Percentiles rank a stretch among this genome's conserved stretches.
phyloP scores from a whole-genome alignment of 352 stramenopile genomes.

The Pythium phragmiticola region DNA sequence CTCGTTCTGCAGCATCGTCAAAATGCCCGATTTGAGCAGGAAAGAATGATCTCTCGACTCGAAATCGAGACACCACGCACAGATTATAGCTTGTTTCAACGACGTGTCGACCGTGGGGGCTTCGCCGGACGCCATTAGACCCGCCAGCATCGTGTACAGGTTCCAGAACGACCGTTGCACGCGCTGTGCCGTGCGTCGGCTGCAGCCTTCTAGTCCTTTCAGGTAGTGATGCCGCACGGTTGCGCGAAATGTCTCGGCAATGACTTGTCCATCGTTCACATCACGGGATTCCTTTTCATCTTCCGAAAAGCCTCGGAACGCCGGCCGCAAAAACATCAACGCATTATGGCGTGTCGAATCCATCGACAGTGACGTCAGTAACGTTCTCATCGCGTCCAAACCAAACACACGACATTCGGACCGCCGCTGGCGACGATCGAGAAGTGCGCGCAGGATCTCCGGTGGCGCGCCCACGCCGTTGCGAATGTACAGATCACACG shows the following conservation, averaged over 20 bases:
- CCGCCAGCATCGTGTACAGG: slow-evolving; percentile 69
- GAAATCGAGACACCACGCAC: slow-evolving; percentile 82
- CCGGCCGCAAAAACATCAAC: slow-evolving; percentile 80
- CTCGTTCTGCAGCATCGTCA: slow-evolving; percentile 66
- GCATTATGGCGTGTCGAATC: slow-evolving; percentile 74
- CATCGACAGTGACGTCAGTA: slow-evolving; percentile 71
- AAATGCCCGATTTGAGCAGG: slow-evolving; percentile 74
- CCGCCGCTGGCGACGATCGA: slow-evolving; percentile 71
- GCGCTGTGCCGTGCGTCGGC: slow-evolving; percentile 48
- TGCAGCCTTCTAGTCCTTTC: slow-evolving; percentile 85
- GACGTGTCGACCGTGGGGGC: slow-evolving; percentile 45
- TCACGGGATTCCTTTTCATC: slow-evolving; percentile 82
- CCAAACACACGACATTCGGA: slow-evolving; percentile 78
- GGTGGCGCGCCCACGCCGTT: slow-evolving; percentile 78
- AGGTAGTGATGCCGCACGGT: slow-evolving; percentile 86
- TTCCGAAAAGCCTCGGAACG: slow-evolving; percentile 83
- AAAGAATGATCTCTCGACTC: slow-evolving; percentile 81
- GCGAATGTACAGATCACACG: slow-evolving; percentile 86
- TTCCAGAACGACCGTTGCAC: slow-evolving; percentile 73
- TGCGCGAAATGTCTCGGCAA: slow-evolving; percentile 80
- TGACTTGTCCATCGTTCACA: slow-evolving; percentile 68
- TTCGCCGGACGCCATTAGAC: slow-evolving; percentile 40
- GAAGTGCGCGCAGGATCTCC: slow-evolving; percentile 63
- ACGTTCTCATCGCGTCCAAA: slow-evolving; percentile 77
- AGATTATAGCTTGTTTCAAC: slow-evolving; percentile 79